Evolutionary conservation across 2,329 filamentous ascomycete genomes (phyloP), one percentile per base, ranked within the genome.

Genomic region (Teratosphaeriaceae sp.): DNA sequence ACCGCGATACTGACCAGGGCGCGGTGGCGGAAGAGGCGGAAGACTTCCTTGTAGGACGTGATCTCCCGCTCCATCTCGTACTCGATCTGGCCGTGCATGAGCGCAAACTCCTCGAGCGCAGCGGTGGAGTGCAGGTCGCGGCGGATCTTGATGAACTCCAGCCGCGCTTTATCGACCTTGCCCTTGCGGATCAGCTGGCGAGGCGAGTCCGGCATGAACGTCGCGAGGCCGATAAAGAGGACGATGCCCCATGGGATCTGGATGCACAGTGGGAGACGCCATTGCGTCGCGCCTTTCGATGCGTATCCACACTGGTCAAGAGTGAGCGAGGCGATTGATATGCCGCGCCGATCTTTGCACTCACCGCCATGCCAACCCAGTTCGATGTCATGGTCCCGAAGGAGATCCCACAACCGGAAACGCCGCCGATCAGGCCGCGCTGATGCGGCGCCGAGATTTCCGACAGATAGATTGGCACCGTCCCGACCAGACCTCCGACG

Each of bases 61-160:
- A 78, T 64, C 54, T 79, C 75, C 5, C 76, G 63, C 50, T 74
- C 65, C 69, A 73, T 74, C 57, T 79, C 76, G 56, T 73, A 79
- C 49, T 75, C 70, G 64, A 61, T 61, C 40, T 61, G 57, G 4
- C 49, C 65, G 37, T 63, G 61, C 75, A 78, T 78, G n/a, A 73
- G 59, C 1, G 62, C 60, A 54, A 78, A 79, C 54, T 78, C 75
- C 42, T 72, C 64, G 8, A 69, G 63, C 3, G 69, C 63, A 44
- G 72, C 67, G 34, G 70, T 58, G 1, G 65, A 59, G 3, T 62
- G 52, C 18, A 75, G 52, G 30, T 75, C 71, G 4, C 69, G 62
- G 1, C 72, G 65, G 43, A 76, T 74, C 37, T 61, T 66, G 34
- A 61, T 52, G 51, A 75, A 78, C 46, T 75, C 70, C 22, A 47